Evolutionary conservation across 352 stramenopile species (phyloP), one percentile per base, ranked within the genome.

Genomic region (Pythium vanterpoolii): DNA sequence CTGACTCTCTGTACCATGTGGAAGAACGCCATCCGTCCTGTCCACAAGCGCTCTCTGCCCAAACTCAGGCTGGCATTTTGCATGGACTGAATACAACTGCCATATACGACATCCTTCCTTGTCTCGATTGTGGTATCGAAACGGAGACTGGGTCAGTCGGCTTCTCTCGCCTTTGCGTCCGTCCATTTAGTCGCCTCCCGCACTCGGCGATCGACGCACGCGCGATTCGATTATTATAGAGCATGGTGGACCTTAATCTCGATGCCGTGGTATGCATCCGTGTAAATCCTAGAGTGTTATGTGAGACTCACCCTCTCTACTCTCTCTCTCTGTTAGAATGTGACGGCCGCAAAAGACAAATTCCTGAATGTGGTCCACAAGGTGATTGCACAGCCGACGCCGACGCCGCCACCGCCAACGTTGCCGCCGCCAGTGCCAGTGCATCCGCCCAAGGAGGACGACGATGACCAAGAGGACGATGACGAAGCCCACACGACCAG

Each of bases 321-420:
- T 14, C 9, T 36, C 26, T 38, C 11, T 50, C 26, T 50, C 5
- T 16, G 14, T 16, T 16, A 42, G 51, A 59, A 59, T 23, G 24
- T 48, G 16, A 43, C 38, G 4, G 26, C 13, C 3, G 38, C 27
- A 24, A 40, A 48, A 11, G 38, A 47, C 51, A 59, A 47, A 27
- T 58, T 58, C 26, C 23, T 34, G 36, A 38, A 49, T 28, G 42
- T 59, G 11, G 39, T 59, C 10, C 40, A 49, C 19, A 59, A 59
- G 27, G 51, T 59, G 9, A 50, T 59, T 6, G 27, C 18, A 3
- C 19, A 8, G 10, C 30, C 13, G 48, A 45, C 48, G 19, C 31
- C 33, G 8, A 21, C 44, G 11, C 5, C 3, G 34, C 31, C 19
- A 27, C 47, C 30, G 47, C 47, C 47, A 31, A 42, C 47, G 30